These are phyloP conservation scores for Primulina huaijiensis DNA, from an alignment of 257 asterid genomes.

Conservation along the genomic window DNA sequence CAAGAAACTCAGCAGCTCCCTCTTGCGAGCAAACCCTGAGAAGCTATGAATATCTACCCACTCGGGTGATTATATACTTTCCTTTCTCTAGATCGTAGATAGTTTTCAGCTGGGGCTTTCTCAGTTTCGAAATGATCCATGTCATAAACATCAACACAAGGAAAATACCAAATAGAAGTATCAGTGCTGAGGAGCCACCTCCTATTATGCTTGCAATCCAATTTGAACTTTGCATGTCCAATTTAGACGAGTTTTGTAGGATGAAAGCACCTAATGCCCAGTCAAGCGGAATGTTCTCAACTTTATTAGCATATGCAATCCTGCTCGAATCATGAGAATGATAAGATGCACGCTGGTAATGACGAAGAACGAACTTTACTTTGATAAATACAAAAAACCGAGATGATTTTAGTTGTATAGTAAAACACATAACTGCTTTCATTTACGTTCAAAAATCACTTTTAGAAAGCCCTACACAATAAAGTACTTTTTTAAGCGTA, in stretches of 20 bases:
- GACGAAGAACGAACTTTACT: neutral
- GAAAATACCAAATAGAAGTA: conserved; percentile 41
- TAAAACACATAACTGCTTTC: neutral
- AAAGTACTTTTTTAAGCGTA: neutral
- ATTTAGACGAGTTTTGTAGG: conserved; percentile 47
- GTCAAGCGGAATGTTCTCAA: conserved; percentile 72
- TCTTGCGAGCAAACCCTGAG: conserved; percentile 1
- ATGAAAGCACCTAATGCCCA: conserved; percentile 97
- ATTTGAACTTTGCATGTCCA: conserved; percentile 39
- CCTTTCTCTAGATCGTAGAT: conserved; percentile 95
- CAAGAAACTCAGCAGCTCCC: conserved; percentile 24
- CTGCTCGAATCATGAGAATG: conserved; percentile 29
- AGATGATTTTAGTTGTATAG: too few relatives aligned
- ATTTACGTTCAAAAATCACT: neutral
- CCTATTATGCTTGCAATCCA: conserved; percentile 37
- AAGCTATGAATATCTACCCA: conserved; percentile 61
- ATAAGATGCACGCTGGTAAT: neutral
- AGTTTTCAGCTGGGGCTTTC: conserved; percentile 82
- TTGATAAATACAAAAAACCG: too few relatives aligned
- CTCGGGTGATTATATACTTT: conserved; percentile 77
- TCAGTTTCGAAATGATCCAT: conserved; percentile 55
- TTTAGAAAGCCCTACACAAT: too few relatives aligned
- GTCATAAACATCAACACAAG: conserved; percentile 37
- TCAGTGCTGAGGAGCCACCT: conserved; percentile 40
- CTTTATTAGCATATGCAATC: conserved; percentile 74